A percentile compares a stretch with the other conserved stretches of the same genome.
Evolutionary conservation across 148 eudicot genomes (phyloP).

Genomic region (Rhododendron williamsianum): DNA sequence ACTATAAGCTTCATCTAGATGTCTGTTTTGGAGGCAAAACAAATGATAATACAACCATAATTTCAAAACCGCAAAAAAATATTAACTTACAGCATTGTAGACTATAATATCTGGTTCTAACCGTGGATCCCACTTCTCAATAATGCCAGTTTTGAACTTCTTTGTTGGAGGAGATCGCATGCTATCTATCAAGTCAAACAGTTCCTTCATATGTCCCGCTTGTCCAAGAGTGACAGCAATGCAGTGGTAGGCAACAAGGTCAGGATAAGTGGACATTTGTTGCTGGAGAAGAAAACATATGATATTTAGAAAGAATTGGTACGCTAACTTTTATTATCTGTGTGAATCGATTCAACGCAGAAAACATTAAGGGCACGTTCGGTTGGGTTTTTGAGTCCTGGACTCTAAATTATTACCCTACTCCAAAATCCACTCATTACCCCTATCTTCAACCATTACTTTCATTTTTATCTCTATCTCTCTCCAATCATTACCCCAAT

Average conservation of each 20-base stretch:
- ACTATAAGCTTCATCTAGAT: background rate
- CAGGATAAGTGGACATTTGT: conserved; percentile 72
- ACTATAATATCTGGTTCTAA: conserved; percentile 76
- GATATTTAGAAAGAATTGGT: background rate
- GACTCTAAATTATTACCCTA: too few relatives aligned
- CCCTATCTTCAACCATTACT: too few relatives aligned
- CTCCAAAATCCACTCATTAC: too few relatives aligned
- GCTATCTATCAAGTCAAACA: conserved; percentile 84
- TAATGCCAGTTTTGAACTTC: conserved; percentile 44
- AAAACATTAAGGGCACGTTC: background rate
- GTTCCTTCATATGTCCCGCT: conserved; percentile 91
- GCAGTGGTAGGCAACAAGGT: conserved; percentile 73
- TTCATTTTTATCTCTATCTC: too few relatives aligned
- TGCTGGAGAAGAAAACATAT: conserved; percentile 40
- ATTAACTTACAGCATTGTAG: conserved; percentile 74
- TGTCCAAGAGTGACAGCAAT: conserved; percentile 96
- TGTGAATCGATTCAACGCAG: background rate
- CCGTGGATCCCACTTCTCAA: conserved; percentile 77
- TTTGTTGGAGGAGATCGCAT: conserved; percentile 72
- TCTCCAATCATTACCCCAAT: too few relatives aligned
- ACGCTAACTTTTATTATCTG: background rate
- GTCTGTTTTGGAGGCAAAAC: background rate
- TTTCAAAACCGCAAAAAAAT: background rate
- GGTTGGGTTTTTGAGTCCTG: too few relatives aligned
- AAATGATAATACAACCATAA: background rate